phyloP scores from a whole-genome alignment of 2,329 filamentous ascomycete species.

The Pestalotiopsis sp. region DNA sequence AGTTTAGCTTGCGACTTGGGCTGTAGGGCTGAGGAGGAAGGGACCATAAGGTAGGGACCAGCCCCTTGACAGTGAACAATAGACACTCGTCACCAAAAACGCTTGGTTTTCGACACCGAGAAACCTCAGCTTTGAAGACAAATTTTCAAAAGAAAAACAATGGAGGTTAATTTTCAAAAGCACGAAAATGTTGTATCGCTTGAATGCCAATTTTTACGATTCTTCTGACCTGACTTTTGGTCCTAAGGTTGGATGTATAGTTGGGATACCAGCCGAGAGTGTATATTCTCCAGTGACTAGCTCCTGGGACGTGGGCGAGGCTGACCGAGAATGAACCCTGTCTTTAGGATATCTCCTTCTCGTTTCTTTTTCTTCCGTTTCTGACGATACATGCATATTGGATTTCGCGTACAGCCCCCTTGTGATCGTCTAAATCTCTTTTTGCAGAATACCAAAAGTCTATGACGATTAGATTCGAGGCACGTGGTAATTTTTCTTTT shows the following conservation, averaged over 20 bases:
- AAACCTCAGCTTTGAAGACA: too few relatives aligned
- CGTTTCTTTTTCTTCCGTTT: neutral
- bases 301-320: neutral
- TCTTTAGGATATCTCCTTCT: neutral
- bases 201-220: too few relatives aligned
- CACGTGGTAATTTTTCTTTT: neutral
- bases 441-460: neutral
- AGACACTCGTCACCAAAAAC: too few relatives aligned
- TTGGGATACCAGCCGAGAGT: too few relatives aligned
- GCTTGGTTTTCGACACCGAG: too few relatives aligned
- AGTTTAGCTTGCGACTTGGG: neutral
- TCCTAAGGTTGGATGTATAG: too few relatives aligned
- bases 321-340: constrained; percentile 1
- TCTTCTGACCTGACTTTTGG: too few relatives aligned
- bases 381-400: neutral
- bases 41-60: neutral
- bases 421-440: neutral
- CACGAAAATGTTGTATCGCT: too few relatives aligned
- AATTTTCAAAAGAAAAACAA: too few relatives aligned
- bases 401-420: neutral
- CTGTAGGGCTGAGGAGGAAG: constrained; percentile 6
- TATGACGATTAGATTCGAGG: neutral
- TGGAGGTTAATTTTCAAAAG: too few relatives aligned
- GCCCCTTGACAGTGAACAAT: neutral
- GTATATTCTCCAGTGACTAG: too few relatives aligned